These are phyloP conservation scores for Pseudopediastrum boryanum DNA, from an alignment of 139 green algal species.

Conservation along the genomic window DNA sequence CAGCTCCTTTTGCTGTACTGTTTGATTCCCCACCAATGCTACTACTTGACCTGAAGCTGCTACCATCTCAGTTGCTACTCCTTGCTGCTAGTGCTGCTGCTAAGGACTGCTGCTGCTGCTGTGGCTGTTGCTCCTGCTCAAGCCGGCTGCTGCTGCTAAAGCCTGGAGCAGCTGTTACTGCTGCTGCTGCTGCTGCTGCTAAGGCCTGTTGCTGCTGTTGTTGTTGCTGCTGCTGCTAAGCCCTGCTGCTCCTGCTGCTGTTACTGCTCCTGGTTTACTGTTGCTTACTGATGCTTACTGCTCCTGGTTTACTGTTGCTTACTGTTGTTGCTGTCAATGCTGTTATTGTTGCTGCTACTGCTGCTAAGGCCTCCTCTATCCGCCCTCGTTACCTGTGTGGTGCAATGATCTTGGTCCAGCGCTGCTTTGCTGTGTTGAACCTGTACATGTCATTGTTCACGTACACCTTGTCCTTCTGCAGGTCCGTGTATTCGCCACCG, in stretches of 20 bases:
- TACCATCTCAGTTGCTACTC: slow-evolving; percentile 5
- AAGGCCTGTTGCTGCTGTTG: not conserved
- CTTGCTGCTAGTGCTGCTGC: slow-evolving; percentile 5
- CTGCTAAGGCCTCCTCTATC: not conserved
- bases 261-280: not conserved
- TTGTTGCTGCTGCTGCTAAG: slow-evolving; percentile 10
- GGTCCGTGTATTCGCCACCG: slow-evolving; percentile 91
- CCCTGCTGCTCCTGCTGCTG: slow-evolving; percentile 21
- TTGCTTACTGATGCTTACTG: no score
- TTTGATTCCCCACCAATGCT: no score
- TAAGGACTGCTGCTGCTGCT: slow-evolving; percentile 24
- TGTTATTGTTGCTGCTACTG: no score
- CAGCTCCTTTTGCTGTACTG: no score
- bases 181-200: slow-evolving; percentile 23
- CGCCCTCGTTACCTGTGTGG: slow-evolving; percentile 11
- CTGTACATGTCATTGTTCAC: slow-evolving; percentile 92
- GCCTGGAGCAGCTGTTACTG: slow-evolving; percentile 22
- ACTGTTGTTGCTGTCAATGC: no score
- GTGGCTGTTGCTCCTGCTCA: no score
- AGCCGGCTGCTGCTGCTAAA: slow-evolving; percentile 3
- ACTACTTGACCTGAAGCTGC: no score
- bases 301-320: no score
- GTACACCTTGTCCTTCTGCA: slow-evolving; percentile 70
- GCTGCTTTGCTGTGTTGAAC: slow-evolving; percentile 76
- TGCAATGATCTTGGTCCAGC: slow-evolving; percentile 55